phyloP scores from a whole-genome alignment of 2,329 filamentous ascomycete genomes.

The Didymella exigua region DNA sequence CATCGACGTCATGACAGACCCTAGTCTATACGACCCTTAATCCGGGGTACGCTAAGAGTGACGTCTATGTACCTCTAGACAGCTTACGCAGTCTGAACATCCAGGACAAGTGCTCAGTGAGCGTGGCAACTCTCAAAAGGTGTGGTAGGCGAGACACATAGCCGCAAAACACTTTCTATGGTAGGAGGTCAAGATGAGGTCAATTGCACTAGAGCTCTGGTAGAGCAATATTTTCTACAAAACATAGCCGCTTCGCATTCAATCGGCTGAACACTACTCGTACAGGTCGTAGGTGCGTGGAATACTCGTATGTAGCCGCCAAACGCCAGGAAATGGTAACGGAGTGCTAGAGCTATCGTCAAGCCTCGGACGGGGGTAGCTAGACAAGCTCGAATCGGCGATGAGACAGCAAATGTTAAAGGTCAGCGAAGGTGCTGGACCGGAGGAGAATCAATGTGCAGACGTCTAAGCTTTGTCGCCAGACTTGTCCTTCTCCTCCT shows the following conservation, averaged over 20 bases:
- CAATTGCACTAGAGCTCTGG: not conserved
- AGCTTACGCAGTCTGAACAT: too few relatives aligned
- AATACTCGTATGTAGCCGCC: slow-evolving; percentile 8
- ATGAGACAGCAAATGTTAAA: not conserved
- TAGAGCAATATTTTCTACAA: not conserved
- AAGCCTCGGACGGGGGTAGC: not conserved
- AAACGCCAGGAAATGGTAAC: slow-evolving; percentile 29
- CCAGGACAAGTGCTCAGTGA: too few relatives aligned
- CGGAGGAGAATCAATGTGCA: not conserved
- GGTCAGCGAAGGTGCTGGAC: not conserved
- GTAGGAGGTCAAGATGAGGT: not conserved
- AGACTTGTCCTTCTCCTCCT: slow-evolving; percentile 30
- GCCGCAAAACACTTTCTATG: too few relatives aligned
- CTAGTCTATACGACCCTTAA: slow-evolving; percentile 12
- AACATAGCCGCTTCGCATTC: slow-evolving; percentile 8
- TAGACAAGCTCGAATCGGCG: not conserved
- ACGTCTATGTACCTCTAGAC: not conserved
- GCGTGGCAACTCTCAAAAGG: too few relatives aligned
- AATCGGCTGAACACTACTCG: slow-evolving; percentile 13
- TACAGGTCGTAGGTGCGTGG: slow-evolving; percentile 21
- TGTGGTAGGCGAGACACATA: not conserved
- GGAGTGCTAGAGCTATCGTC: not conserved
- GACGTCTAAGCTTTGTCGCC: slow-evolving; percentile 13
- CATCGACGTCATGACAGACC: slow-evolving; percentile 33
- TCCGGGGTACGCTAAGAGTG: slow-evolving; percentile 9